Evolutionary conservation across 2,329 filamentous ascomycete genomes (phyloP).

Genomic region (Fusarium sp.): DNA sequence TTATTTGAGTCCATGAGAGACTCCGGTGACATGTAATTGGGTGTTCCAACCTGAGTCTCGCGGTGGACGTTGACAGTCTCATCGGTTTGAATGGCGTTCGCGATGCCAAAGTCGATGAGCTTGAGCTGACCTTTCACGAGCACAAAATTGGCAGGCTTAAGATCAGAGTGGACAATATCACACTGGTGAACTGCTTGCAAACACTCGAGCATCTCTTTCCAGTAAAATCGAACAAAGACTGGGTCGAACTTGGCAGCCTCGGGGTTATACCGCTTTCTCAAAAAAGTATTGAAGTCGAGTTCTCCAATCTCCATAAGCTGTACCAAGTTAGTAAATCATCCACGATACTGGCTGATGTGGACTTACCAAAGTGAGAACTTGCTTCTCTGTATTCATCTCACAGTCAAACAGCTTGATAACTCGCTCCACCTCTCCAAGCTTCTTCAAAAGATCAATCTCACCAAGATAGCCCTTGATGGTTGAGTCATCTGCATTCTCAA

Average conservation of each 20-base stretch:
- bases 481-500: slow-evolving; percentile 87
- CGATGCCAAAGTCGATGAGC: slow-evolving; percentile 98
- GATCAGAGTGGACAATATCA: slow-evolving; percentile 95
- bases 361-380: slow-evolving; percentile 84
- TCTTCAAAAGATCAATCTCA: slow-evolving; percentile 90
- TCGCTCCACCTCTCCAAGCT: slow-evolving; percentile 83
- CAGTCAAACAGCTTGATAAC: slow-evolving; percentile 92
- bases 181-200: slow-evolving; percentile 86
- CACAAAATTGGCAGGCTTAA: slow-evolving; percentile 98
- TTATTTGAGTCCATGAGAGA: slow-evolving; percentile 89
- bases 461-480: slow-evolving; percentile 90
- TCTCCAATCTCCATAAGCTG: slow-evolving; percentile 98
- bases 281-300: slow-evolving; percentile 87
- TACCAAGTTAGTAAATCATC: slow-evolving; percentile 30
- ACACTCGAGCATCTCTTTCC: slow-evolving; percentile 99
- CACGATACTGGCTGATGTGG: not conserved
- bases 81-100: slow-evolving; percentile 94
- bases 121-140: slow-evolving; percentile 90
- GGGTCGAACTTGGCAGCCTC: slow-evolving; percentile 83
- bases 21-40: slow-evolving; percentile 99
- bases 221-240: slow-evolving; percentile 95
- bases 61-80: slow-evolving; percentile 97
- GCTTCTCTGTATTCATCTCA: slow-evolving; percentile 92
- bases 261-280: slow-evolving; percentile 76
- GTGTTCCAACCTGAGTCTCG: slow-evolving; percentile 93